A percentile compares a stretch with the other conserved stretches of the same genome.
phyloP scores from a whole-genome alignment of 352 stramenopile genomes.

The Phytophthora sojae region DNA sequence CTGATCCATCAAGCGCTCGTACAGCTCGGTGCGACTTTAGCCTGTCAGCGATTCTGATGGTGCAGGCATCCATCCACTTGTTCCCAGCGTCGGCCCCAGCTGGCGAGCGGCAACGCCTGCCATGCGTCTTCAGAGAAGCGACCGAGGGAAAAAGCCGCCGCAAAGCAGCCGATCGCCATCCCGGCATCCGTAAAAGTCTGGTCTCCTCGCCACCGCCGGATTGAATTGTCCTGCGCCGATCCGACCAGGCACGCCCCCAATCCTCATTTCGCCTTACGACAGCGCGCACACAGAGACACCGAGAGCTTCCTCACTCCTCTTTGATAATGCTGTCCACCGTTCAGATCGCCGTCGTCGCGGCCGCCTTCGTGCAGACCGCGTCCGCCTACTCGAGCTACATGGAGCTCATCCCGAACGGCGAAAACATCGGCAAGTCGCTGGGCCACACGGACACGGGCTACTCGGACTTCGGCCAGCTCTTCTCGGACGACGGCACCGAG shows the following conservation, averaged over 20 bases:
- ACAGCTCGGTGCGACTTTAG: background rate
- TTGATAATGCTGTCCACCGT: constrained; percentile 22
- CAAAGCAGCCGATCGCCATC: constrained; percentile 23
- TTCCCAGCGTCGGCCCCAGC: background rate
- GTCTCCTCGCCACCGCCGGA: constrained; percentile 36
- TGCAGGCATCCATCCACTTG: constrained; percentile 8
- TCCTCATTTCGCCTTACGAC: constrained; percentile 40
- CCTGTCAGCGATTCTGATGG: constrained; percentile 23
- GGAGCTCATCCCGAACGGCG: constrained; percentile 56
- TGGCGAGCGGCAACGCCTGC: background rate
- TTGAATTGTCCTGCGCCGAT: constrained; percentile 1
- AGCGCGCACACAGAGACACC: background rate
- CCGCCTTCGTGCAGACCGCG: constrained; percentile 28
- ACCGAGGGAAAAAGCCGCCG: constrained; percentile 16
- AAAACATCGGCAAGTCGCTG: constrained; percentile 48
- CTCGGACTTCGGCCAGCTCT: constrained; percentile 58
- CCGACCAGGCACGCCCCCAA: constrained; percentile 1
- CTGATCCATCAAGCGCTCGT: constrained; percentile 10
- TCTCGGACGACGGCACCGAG: constrained; percentile 40
- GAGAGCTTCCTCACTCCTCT: background rate
- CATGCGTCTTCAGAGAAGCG: constrained; percentile 23
- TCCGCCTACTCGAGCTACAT: constrained; percentile 41
- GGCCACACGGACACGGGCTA: constrained; percentile 45
- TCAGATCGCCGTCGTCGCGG: constrained; percentile 32
- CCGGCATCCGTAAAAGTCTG: constrained; percentile 30